These are phyloP conservation scores for Haemoproteus tartakovskyi DNA, from an alignment of 169 alveolate genomes.

Conservation along the genomic window DNA sequence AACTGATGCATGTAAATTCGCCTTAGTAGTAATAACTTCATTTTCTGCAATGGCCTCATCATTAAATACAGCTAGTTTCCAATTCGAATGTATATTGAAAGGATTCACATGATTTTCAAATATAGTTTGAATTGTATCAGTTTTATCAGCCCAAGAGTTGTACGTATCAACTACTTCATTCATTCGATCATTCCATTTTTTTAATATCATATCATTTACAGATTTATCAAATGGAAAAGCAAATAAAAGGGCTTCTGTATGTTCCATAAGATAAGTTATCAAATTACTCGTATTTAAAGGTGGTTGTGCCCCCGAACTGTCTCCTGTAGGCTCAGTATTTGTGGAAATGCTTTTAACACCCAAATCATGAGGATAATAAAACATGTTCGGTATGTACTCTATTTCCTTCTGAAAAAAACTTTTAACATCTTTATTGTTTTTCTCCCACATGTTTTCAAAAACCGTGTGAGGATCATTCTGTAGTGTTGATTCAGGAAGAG, in stretches of 20 bases:
- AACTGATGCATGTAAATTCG: too few relatives aligned
- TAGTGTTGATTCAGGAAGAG: conserved; percentile 9
- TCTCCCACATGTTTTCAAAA: conserved; percentile 1
- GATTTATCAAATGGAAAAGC: conserved; percentile 30
- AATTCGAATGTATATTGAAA: too few relatives aligned
- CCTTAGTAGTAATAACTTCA: too few relatives aligned
- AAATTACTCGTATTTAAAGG: too few relatives aligned
- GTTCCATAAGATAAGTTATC: background rate
- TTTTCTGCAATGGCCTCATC: too few relatives aligned
- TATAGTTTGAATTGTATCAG: too few relatives aligned
- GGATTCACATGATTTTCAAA: too few relatives aligned
- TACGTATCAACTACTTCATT: too few relatives aligned
- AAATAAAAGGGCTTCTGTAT: conserved; percentile 24
- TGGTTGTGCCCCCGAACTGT: background rate
- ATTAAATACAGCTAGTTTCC: too few relatives aligned
- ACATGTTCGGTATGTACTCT: conserved; percentile 26
- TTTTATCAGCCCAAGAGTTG: too few relatives aligned
- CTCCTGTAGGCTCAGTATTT: background rate
- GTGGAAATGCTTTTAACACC: too few relatives aligned
- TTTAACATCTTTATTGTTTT: background rate
- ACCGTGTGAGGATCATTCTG: too few relatives aligned
- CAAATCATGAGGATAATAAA: conserved; percentile 43
- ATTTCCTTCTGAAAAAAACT: conserved; percentile 12
- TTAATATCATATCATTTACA: background rate
- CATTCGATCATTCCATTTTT: conserved; percentile 24